Conservation (phyloP, 495 filamentous ascomycete species). For the Penicillium roqueforti region DNA sequence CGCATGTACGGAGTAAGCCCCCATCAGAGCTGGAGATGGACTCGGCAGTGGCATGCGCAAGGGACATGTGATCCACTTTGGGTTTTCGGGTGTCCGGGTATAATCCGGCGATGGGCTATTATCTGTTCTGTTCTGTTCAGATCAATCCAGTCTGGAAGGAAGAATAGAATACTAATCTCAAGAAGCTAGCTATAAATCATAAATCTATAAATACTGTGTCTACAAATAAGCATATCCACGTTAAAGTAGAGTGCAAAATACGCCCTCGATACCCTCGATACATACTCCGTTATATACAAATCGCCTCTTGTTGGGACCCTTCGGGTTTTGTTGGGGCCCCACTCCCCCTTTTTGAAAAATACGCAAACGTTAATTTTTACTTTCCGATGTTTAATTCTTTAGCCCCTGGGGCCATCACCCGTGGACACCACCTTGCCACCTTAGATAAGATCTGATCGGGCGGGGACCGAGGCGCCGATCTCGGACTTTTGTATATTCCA, state of each 20-base stretch:
- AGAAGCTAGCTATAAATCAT: too few relatives aligned
- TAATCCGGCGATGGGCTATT: too few relatives aligned
- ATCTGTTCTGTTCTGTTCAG: too few relatives aligned
- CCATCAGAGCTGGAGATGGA: background rate
- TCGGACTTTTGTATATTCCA: background rate
- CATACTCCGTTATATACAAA: background rate
- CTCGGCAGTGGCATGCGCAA: constrained; percentile 8
- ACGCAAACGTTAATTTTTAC: constrained; percentile 4
- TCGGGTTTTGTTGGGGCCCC: constrained; percentile 12
- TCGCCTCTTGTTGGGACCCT: constrained; percentile 5
- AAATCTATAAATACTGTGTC: background rate
- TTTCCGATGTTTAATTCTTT: background rate
- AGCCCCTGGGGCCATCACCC: background rate
- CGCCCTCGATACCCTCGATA: background rate
- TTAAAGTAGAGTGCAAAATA: background rate
- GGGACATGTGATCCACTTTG: constrained; percentile 15
- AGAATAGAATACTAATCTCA: too few relatives aligned
- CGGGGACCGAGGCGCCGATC: too few relatives aligned
- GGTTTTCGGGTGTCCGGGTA: constrained; percentile 1
- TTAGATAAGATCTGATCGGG: constrained; percentile 11
- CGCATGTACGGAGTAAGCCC: too few relatives aligned
- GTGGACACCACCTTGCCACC: constrained; percentile 7
- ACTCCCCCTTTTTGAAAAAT: constrained; percentile 7
- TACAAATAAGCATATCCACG: background rate
- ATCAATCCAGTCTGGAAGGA: too few relatives aligned